Evolutionary conservation across 495 filamentous ascomycete species (phyloP).

Genomic region (Tuber umbilicatum): DNA sequence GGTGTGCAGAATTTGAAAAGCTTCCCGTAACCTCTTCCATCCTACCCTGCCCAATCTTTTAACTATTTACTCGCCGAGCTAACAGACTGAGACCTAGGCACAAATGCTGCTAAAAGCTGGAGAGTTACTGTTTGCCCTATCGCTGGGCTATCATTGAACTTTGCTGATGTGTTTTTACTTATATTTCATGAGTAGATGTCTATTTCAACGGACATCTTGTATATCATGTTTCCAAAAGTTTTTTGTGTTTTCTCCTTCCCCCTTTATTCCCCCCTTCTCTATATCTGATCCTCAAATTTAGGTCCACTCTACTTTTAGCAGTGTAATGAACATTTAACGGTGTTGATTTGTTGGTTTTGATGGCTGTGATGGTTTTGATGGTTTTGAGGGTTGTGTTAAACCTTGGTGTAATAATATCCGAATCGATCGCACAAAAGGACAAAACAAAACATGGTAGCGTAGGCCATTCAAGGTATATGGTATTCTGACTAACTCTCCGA

Average conservation of each 20-base stretch:
- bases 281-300: constrained; percentile 1
- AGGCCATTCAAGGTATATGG: not conserved
- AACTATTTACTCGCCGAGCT: not conserved
- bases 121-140: not conserved
- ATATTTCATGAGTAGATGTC: constrained; percentile 2
- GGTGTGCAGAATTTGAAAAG: not conserved
- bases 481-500: not conserved
- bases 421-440: not conserved
- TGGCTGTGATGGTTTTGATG: not conserved
- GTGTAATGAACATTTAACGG: not conserved
- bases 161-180: not conserved
- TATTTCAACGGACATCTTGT: not conserved
- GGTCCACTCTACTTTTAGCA: not conserved
- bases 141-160: not conserved
- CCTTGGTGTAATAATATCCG: not conserved
- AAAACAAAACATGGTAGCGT: not conserved
- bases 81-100: not conserved
- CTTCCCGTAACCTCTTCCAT: not conserved
- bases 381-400: not conserved
- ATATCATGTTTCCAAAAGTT: not conserved
- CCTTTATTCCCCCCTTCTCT: not conserved
- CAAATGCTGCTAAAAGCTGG: not conserved
- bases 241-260: not conserved
- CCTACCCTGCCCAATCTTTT: not conserved
- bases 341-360: not conserved